Evolutionary conservation across 306 rosid species (phyloP), one percentile per base, ranked within the genome.

Genomic region (Trifolium subterraneum): DNA sequence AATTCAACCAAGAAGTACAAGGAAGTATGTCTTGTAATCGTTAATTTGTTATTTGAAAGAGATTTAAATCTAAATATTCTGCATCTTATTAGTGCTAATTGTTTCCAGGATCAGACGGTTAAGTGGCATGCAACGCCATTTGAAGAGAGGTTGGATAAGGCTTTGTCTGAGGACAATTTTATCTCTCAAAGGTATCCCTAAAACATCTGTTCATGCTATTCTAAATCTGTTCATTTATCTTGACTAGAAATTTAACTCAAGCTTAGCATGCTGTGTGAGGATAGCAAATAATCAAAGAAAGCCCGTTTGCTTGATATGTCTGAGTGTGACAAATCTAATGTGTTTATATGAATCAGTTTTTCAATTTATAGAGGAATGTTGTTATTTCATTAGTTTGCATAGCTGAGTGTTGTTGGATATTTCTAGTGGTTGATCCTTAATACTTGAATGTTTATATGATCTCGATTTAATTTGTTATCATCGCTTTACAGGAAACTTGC

Each of bases 111-210:
- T 77, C 99, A 95, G 85, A 95, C 81, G 76, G 97, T 95, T 70
- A 91, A 87, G 75, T 95, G 99, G 99, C 99, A 95, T 42, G 98
- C 98, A 0, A 95, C 98, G 6, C 96, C 98, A 11, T 95, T 95
- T 68, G 99, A 90, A 84, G 92, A 88, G 80, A 86, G 97, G 80
- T 56, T 92, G 52, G 90, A 90, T 77, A 95, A 90, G 84, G 99
- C 98, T 25, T 65, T 95, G 68, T 86, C 86, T 14, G 99, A 90
- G 80, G 97, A 88, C 42, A 86, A 80, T 70, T 14, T 81, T 71
- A 76, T 87, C 65, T 42, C 93, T 67, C 83, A 88, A 74, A 87
- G 92, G 94, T 88, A 77, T 52, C 20, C 66, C 48, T n/a, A 16
- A 22, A 39, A 36, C 20, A 38, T 80, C 9, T 11, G 63, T 18